Percentiles rank a stretch among this genome's conserved stretches.
phyloP scores from a whole-genome alignment of 2,329 filamentous ascomycete genomes.

The Aspergillus flavus region DNA sequence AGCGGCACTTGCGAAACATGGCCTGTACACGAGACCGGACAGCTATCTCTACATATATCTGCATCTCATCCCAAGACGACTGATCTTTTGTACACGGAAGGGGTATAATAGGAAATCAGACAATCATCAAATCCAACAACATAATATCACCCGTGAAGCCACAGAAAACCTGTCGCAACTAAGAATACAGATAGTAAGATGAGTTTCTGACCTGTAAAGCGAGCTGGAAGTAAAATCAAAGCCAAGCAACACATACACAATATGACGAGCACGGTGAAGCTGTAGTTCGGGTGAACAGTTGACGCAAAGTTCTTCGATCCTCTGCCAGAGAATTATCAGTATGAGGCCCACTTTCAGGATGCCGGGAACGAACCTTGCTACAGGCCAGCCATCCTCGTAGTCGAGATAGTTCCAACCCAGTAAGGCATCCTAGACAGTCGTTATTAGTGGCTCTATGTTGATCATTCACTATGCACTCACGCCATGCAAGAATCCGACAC shows the following conservation, averaged over 20 bases:
- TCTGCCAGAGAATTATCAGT: constrained; percentile 1
- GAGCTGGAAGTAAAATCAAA: background rate
- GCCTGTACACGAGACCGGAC: background rate
- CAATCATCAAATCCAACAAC: background rate
- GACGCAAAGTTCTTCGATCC: constrained; percentile 10
- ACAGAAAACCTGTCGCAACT: constrained; percentile 15
- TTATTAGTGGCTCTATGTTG: constrained; percentile 6
- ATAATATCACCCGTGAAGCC: constrained; percentile 9
- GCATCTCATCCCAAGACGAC: background rate
- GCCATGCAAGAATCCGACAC: constrained; percentile 29
- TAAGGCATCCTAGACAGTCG: constrained; percentile 31
- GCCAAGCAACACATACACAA: constrained; percentile 23
- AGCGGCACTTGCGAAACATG: background rate
- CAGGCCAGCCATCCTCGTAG: constrained; percentile 43
- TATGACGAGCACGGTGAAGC: constrained; percentile 9
- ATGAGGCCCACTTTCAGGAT: background rate
- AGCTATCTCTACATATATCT: background rate
- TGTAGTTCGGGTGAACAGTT: constrained; percentile 1
- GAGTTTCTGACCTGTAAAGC: constrained; percentile 1
- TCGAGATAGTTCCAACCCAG: constrained; percentile 43
- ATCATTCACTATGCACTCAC: constrained; percentile 23
- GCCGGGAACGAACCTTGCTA: constrained; percentile 21
- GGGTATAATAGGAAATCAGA: background rate
- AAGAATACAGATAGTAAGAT: constrained; percentile 8
- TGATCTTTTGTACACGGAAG: background rate